Evolutionary conservation across 2,329 filamentous ascomycete species (phyloP), one percentile per base, ranked within the genome.

Genomic region (Cercospora zeae-maydis): DNA sequence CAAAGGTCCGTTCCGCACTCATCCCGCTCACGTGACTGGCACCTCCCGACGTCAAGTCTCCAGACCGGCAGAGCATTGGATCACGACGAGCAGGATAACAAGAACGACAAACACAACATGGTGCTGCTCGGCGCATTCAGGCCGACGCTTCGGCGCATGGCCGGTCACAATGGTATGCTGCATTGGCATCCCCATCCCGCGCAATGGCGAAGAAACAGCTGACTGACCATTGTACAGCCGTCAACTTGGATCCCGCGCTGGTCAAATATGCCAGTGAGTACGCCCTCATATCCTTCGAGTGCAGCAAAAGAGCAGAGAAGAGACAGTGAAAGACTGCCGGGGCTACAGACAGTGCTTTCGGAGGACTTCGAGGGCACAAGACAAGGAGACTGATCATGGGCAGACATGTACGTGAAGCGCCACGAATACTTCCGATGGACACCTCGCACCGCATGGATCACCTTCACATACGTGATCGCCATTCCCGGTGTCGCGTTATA

Each of bases 381-480:
- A 34, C 14, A 42, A 57, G 61, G 47, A 24, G 36, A 60, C 59
- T 67, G 45, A 68, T 59, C 19, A 39, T n/a, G 27, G 39, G 71
- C 73, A 96, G 93, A 89, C 77, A 90, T 97, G 87, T 86, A 84
- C 74, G 82, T 85, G 74, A 92, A 91, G 82, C 89, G 95, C 69
- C 89, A 93, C 85, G 92, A 92, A 80, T 96, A 91, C 85, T 99
- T 98, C 85, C 86, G 92, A 78, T 98, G 92, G 91, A 98, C 90
- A 36, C 85, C 87, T 58, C 84, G 90, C 73, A 96, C 92, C 51
- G 92, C 91, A 31, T 87, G 86, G 80, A 78, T 97, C 73, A 88
- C 88, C 4, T 86, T 97, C 75, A 82, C 88, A 67, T 97, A 93
- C 78, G 84, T 89, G 63, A 80, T 87, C 34, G 80, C 88, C 59